Percentiles rank a stretch among this genome's conserved stretches.
Conservation (phyloP, 2,329 filamentous ascomycete genomes). For the Calcarisporium arbuscula region DNA sequence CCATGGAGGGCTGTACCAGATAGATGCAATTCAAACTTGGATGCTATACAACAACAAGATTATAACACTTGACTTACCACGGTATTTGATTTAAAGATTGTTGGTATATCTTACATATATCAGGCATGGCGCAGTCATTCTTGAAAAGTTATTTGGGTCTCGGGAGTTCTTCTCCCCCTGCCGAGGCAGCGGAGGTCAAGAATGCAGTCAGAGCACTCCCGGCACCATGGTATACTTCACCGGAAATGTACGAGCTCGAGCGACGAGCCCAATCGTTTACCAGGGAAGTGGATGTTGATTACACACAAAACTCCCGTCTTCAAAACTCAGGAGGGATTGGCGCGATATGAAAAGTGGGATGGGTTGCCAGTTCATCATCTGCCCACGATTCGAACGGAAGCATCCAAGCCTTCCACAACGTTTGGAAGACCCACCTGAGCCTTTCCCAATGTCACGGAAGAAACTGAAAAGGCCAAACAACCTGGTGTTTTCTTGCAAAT, state of each 20-base stretch:
- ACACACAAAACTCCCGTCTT: conserved; percentile 47
- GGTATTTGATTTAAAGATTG: neutral
- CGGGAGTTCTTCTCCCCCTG: conserved; percentile 15
- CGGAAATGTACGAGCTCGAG: conserved; percentile 52
- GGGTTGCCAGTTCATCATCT: conserved; percentile 49
- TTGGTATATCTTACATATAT: neutral
- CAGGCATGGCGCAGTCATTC: conserved; percentile 16
- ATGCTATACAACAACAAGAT: no score
- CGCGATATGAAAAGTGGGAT: conserved; percentile 49
- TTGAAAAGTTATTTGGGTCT: conserved; percentile 33
- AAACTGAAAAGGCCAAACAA: conserved; percentile 44
- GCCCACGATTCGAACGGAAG: conserved; percentile 41
- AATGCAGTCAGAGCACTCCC: conserved; percentile 33
- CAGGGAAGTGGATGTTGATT: conserved; percentile 48
- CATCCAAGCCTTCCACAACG: conserved; percentile 56
- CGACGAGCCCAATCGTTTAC: conserved; percentile 51
- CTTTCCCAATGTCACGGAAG: conserved; percentile 48
- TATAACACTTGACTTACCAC: neutral
- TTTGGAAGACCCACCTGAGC: conserved; percentile 57
- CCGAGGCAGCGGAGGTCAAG: conserved; percentile 17
- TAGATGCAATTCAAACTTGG: neutral
- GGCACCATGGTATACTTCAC: conserved; percentile 43
- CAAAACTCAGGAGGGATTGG: conserved; percentile 47
- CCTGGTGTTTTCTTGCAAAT: conserved; percentile 51
- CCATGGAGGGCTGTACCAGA: no score